Evolutionary conservation across 2,329 filamentous ascomycete genomes (phyloP), one percentile per base, ranked within the genome.

Genomic region (Neopestalotiopsis rosae): DNA sequence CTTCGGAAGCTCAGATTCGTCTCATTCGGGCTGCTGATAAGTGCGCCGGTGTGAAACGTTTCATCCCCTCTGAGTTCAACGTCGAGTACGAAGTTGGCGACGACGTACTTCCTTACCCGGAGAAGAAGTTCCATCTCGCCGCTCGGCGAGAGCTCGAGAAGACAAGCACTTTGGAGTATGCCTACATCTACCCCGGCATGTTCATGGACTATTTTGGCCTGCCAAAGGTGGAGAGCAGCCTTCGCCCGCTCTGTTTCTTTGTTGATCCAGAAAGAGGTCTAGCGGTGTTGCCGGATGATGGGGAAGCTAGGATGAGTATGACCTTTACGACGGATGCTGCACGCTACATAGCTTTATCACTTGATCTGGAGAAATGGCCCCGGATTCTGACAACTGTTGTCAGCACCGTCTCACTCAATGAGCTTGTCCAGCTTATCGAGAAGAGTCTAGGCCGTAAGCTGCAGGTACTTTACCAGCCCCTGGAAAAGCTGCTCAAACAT

Each of bases 41-140:
- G 24, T 73, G 71, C n/a, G n/a, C 74, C 5, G 71, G 67, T 42
- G 78, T 80, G n/a, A 73, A 68, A 64, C 74, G 79, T 66, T 81
- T 81, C 72, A 74, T 80, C 10, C 80, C 80, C 3, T 80, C 79
- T 40, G 80, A 82, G 69, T 81, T 78, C 69, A 80, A 80, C 56
- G 74, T 81, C 65, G 79, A 81, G 65, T 81, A 81, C 67, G 74
- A 80, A 40, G 72, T 75, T n/a, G 71, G 72, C 1, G 78, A 80
- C 65, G 66, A 76, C 28, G 67, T 79, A 10, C 73, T 80, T 1
- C 78, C 78, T 2, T 80, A 80, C 66, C 74, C 73, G 5, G 76
- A 79, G 63, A 80, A 80, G 72, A 68, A 59, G 42, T 78, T 74
- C 38, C 78, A 80, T 64, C 40, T 73, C 4, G 61, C 61, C 9